Base-by-base conservation (phyloP, 345 rosid species). In the Rhodomyrtus tomentosa region DNA sequence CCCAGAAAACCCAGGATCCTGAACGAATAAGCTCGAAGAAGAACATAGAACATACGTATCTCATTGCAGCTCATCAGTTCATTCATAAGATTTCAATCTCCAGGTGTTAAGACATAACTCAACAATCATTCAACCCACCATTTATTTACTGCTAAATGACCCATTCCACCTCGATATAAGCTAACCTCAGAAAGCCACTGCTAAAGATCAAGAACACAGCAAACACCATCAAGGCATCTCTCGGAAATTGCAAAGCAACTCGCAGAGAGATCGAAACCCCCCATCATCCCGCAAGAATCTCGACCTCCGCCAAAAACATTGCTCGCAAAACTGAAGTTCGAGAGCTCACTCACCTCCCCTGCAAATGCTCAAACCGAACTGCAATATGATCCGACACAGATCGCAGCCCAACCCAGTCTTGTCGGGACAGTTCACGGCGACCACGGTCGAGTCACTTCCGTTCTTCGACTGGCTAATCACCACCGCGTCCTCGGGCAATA, bases 361-460 rank as follows among this genome's bases (percentile, higher is more conserved):
- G 83, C 84, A 82, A 85, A 93, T 92, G 92, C 96, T 93, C 53
- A 92, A 58, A 1, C 93, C 92, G 89, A 92, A 94, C 4, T 88
- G 90, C 89, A 94, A 89, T 50, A 92, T 88, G 82, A 91, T 62
- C 89, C 96, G 88, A 87, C 95, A 91, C 89, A 93, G 83, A 86
- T 93, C 96, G 90, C 94, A 93, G 40, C 96, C 96, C 42, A 92
- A 87, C 9, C 96, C 95, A 42, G 94, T 92, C 87, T 93, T 93
- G 80, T 93, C 96, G 29, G 95, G 94, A 54, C 96, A 93, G 87
- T 92, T 93, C 21, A 93, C 93, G 2, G 95, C 89, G 82, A 94
- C 89, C 82, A 90, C 89, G 84, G 93, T 90, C 38, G 84, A 42
- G 55, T 88, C 93, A 42, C 89, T 92, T 10, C 86, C 84, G 51